These are phyloP conservation scores for Talaromyces nanjingensis DNA, from an alignment of 495 filamentous ascomycete genomes.

Conservation along the genomic window DNA sequence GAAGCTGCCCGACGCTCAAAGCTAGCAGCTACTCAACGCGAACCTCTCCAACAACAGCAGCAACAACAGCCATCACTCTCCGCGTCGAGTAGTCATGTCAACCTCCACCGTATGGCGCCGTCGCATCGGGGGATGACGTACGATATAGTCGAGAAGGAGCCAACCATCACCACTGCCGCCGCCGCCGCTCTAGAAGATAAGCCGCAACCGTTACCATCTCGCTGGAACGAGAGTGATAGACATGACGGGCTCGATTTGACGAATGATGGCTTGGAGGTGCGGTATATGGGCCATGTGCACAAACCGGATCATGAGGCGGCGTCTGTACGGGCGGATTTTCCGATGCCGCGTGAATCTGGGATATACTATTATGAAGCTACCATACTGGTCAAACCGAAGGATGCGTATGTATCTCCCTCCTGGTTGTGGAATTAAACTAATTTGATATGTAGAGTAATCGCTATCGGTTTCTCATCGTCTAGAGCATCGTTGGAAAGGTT, in stretches of 20 bases:
- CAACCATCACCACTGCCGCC: background rate
- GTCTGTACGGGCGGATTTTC: conserved; percentile 75
- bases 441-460: conserved; percentile 58
- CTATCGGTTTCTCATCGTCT: conserved; percentile 75
- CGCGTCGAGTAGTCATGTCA: conserved; percentile 55
- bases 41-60: conserved; percentile 31
- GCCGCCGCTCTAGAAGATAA: conserved; percentile 45
- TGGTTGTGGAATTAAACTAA: conserved; percentile 12
- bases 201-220: conserved; percentile 64
- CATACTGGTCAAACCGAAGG: conserved; percentile 76
- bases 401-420: conserved; percentile 58
- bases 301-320: conserved; percentile 75
- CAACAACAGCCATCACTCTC: conserved; percentile 44
- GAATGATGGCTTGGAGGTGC: conserved; percentile 69
- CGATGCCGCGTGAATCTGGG: conserved; percentile 86
- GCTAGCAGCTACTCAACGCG: conserved; percentile 41
- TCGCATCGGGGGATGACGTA: conserved; percentile 78
- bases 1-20: conserved; percentile 61
- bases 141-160: conserved; percentile 75
- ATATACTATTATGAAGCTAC: conserved; percentile 96
- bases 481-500: conserved; percentile 72
- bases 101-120: conserved; percentile 58
- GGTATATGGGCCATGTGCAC: conserved; percentile 57
- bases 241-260: conserved; percentile 64
- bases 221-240: conserved; percentile 78